Evolutionary conservation across 106 monocot genomes (phyloP), one percentile per base, ranked within the genome.

Genomic region (Hemerocallis citrina): DNA sequence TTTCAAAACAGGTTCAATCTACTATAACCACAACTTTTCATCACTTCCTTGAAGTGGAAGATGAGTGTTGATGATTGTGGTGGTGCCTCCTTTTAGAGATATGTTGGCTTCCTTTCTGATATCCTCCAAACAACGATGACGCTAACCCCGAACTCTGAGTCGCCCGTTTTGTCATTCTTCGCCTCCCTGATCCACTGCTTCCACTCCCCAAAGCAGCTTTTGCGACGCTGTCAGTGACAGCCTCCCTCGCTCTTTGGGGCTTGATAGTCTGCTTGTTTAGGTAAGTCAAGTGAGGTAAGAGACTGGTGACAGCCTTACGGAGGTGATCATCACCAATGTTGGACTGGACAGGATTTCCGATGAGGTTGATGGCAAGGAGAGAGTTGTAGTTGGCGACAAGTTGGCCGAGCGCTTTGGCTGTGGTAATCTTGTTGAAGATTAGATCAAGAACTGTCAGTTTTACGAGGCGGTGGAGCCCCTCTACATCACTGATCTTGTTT

Each of bases 361-460:
- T 51, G 10, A 95, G 75, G 72, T 95, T 87, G 22, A 95, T 70
- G 2, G 90, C 95, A 41, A 80, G 46, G 3, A 95, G 86, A 22
- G 84, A 79, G 70, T 70, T 54, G 72, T 95, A 90, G 76, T 95
- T 95, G 41, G 95, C 89, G 3, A 95, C 90, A n/a, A 95, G 86
- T 56, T 90, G 95, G 25, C 83, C 90, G 7, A 95, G 74, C 10
- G 86, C 74, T 40, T 86, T 95, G 31, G 81, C 51, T 1, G 86
- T 90, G 8, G 81, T 81, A 43, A 95, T 79, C 76, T 79, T 90
- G 74, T 96, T 96, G 79, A 96, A 96, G 78, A 90, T 91, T 58
- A 96, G 72, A 60, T 96, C 96, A 1, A 96, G 47, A 0, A 96
- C 76, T 7, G 80, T 51, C 0, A 96, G 77, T 69, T 96, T 96